A percentile compares a stretch with the other conserved stretches of the same genome.
These are phyloP conservation scores for Boletus pseudo-olivaceus DNA, from an alignment of 768 basidiomycete genomes.

Conservation along the genomic window DNA sequence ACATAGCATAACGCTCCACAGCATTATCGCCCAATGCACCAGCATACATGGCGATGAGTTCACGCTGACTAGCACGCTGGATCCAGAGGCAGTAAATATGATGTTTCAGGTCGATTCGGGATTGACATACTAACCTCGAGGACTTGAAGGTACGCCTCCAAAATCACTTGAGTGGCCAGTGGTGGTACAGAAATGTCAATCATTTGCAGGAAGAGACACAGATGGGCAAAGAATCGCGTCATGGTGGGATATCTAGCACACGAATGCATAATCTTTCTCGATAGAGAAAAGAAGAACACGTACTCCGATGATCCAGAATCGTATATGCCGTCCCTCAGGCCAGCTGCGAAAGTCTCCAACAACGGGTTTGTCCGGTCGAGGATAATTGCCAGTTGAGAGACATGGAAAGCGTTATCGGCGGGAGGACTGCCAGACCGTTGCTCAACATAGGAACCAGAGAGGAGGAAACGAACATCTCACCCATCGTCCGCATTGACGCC, in stretches of 20 bases:
- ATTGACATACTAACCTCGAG: constrained; percentile 57
- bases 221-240: constrained; percentile 90
- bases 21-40: constrained; percentile 88
- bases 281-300: constrained; percentile 23
- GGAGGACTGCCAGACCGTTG: constrained; percentile 39
- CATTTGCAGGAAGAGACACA: constrained; percentile 84
- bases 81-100: not conserved
- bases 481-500: constrained; percentile 62
- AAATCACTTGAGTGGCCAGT: constrained; percentile 70
- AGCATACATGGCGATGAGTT: constrained; percentile 92
- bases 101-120: not conserved
- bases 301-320: constrained; percentile 53
- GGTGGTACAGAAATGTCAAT: constrained; percentile 74
- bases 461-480: constrained; percentile 34
- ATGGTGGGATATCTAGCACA: constrained; percentile 58
- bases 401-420: constrained; percentile 75
- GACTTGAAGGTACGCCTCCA: constrained; percentile 85
- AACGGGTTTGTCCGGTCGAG: constrained; percentile 64
- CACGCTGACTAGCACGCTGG: constrained; percentile 71
- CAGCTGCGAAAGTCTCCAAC: constrained; percentile 63
- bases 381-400: constrained; percentile 78
- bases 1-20: constrained; percentile 87
- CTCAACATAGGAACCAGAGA: not conserved
- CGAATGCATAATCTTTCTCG: not conserved
- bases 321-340: constrained; percentile 51